Percentiles rank a stretch among this genome's conserved stretches.
phyloP scores from a whole-genome alignment of 768 basidiomycete genomes.

The Trametes villosa region DNA sequence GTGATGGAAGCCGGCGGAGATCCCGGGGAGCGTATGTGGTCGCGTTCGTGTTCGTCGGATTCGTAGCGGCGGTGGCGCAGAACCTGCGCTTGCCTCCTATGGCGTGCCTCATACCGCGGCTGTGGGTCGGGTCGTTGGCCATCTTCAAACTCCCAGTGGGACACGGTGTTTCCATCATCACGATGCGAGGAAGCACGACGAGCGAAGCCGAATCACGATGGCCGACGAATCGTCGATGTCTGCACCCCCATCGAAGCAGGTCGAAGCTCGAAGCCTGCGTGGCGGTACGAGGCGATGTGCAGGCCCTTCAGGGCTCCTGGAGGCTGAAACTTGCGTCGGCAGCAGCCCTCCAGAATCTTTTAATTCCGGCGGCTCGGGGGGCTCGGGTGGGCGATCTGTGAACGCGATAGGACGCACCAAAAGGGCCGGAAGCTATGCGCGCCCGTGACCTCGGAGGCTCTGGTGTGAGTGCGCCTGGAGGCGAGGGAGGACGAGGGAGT shows the following conservation, averaged over 20 bases:
- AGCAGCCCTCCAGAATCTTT: neutral
- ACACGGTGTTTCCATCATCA: neutral
- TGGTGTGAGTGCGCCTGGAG: neutral
- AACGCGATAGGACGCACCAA: conserved; percentile 1
- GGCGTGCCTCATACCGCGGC: too few relatives aligned
- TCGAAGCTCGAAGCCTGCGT: neutral
- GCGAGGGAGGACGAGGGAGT: neutral
- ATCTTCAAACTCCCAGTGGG: too few relatives aligned
- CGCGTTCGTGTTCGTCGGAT: neutral
- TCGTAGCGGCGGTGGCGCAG: neutral
- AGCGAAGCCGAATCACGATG: too few relatives aligned
- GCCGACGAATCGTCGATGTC: too few relatives aligned
- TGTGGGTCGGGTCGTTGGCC: too few relatives aligned
- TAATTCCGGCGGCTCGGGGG: neutral
- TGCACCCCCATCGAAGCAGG: too few relatives aligned
- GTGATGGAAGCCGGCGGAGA: neutral
- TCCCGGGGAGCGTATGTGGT: neutral
- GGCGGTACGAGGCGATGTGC: conserved; percentile 1
- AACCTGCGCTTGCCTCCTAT: neutral
- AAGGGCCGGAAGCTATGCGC: conserved; percentile 7
- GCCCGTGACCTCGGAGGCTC: neutral
- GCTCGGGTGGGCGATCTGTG: neutral
- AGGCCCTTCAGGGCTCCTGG: too few relatives aligned
- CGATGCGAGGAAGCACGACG: neutral
- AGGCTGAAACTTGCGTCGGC: neutral